Conservation (phyloP, 78 protist species). For the Guillardia theta region DNA sequence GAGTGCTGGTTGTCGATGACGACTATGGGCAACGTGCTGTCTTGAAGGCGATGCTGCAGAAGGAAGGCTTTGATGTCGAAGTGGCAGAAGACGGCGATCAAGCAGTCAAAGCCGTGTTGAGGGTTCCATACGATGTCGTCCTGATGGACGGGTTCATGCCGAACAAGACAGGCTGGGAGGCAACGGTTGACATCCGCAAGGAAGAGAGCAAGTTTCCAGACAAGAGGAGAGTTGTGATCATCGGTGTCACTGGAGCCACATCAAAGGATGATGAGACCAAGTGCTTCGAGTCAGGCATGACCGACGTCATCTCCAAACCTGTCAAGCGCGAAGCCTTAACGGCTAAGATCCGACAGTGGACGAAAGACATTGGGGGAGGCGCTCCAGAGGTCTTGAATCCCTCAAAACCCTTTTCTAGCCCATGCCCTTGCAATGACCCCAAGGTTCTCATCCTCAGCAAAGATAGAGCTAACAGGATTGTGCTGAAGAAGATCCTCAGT, state of each 20-base stretch:
- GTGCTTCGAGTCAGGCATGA: not conserved
- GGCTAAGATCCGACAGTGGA: not conserved
- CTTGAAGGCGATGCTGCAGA: not conserved
- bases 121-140: not conserved
- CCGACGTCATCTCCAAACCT: constrained; percentile 1
- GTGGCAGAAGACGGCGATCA: not conserved
- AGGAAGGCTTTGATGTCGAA: not conserved
- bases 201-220: not conserved
- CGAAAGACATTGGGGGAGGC: too few species aligned
- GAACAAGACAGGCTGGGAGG: constrained; percentile 29
- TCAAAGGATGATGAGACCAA: not conserved
- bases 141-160: constrained; percentile 42
- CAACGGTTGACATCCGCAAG: not conserved
- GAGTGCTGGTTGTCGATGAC: constrained; percentile 5
- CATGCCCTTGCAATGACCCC: too few species aligned
- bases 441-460: too few species aligned
- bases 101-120: not conserved
- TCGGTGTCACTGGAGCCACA: constrained; percentile 33
- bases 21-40: not conserved
- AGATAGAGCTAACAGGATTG: too few species aligned
- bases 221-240: not conserved
- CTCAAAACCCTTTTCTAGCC: too few species aligned
- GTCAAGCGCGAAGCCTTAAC: not conserved
- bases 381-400: too few species aligned
- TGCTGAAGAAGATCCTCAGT: too few species aligned